Percentiles rank a stretch among this genome's conserved stretches.
Evolutionary conservation across 164 flowering plant species (phyloP).

Genomic region (Macadamia tetraphylla): DNA sequence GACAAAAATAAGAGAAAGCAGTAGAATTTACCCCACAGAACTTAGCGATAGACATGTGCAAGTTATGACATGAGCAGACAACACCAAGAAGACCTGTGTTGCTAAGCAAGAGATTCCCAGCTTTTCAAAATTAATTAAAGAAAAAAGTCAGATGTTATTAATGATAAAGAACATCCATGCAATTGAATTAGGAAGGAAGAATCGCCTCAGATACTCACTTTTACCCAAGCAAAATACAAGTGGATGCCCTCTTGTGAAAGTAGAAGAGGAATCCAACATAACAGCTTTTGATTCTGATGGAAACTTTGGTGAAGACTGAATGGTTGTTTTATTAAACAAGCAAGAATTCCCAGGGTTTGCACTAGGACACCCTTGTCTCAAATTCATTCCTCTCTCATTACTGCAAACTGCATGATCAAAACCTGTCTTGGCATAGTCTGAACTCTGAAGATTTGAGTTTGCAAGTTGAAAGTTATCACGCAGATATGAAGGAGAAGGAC

Average conservation of each 20-base stretch:
- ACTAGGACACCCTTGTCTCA: slow-evolving; percentile 15
- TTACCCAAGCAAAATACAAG: slow-evolving; percentile 51
- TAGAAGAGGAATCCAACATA: slow-evolving; percentile 13
- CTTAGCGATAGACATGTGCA: slow-evolving; percentile 50
- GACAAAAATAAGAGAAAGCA: neutral
- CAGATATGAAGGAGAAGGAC: slow-evolving; percentile 15
- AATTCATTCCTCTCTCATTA: slow-evolving; percentile 19
- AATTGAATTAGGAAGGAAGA: neutral
- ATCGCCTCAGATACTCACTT: slow-evolving; percentile 33
- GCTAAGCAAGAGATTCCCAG: slow-evolving; percentile 58
- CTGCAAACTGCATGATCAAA: slow-evolving; percentile 15
- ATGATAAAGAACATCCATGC: neutral
- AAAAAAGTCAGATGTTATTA: neutral
- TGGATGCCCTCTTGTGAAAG: slow-evolving; percentile 24
- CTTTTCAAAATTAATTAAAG: slow-evolving; percentile 20
- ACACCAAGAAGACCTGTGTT: slow-evolving; percentile 55
- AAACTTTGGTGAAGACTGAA: slow-evolving; percentile 13
- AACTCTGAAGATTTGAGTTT: slow-evolving; percentile 15
- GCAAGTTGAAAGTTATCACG: slow-evolving; percentile 18
- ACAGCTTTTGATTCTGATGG: slow-evolving; percentile 18
- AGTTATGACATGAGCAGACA: slow-evolving; percentile 54
- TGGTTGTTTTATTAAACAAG: slow-evolving; percentile 10
- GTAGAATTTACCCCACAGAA: slow-evolving; percentile 51
- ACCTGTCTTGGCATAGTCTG: slow-evolving; percentile 19
- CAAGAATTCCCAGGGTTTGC: slow-evolving; percentile 9